phyloP scores from a whole-genome alignment of 2,329 filamentous ascomycete genomes.

The Penicillium sp. region DNA sequence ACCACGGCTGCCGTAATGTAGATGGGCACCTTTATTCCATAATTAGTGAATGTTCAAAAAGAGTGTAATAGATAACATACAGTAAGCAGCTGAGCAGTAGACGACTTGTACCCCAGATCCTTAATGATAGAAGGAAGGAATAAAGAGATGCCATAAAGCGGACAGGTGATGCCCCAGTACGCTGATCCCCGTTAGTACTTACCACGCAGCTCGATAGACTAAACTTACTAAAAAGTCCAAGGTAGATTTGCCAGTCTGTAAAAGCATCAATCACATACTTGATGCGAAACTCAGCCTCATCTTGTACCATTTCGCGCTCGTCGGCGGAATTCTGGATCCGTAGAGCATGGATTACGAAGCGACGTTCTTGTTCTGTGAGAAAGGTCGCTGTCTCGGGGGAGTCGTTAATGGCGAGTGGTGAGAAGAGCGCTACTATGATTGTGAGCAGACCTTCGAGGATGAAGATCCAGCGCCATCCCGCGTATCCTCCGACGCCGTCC shows the following conservation, averaged over 20 bases:
- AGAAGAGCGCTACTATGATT: constrained; percentile 39
- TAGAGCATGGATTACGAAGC: constrained; percentile 36
- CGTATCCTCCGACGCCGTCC: constrained; percentile 46
- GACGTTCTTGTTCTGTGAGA: constrained; percentile 39
- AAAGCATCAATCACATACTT: constrained; percentile 41
- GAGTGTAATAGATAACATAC: constrained; percentile 11
- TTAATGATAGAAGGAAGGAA: constrained; percentile 43
- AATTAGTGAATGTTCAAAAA: not conserved
- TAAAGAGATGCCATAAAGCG: constrained; percentile 41
- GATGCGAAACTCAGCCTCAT: constrained; percentile 33
- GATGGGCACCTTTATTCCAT: constrained; percentile 29
- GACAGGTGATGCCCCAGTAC: constrained; percentile 42
- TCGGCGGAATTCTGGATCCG: constrained; percentile 33
- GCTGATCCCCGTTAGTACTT: constrained; percentile 19
- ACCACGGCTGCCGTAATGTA: constrained; percentile 40
- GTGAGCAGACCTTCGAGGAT: constrained; percentile 49
- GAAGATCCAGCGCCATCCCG: constrained; percentile 51
- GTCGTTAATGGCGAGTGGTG: constrained; percentile 47
- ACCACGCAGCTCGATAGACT: not conserved
- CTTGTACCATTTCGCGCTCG: constrained; percentile 25
- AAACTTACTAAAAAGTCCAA: constrained; percentile 36
- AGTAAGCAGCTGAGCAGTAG: constrained; percentile 40
- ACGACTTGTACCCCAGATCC: constrained; percentile 38
- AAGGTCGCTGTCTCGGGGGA: constrained; percentile 44
- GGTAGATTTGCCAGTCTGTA: constrained; percentile 42